Evolutionary conservation across 805 yeast genomes (phyloP), one percentile per base, ranked within the genome.

Genomic region (Wickerhamomyces queroliae): DNA sequence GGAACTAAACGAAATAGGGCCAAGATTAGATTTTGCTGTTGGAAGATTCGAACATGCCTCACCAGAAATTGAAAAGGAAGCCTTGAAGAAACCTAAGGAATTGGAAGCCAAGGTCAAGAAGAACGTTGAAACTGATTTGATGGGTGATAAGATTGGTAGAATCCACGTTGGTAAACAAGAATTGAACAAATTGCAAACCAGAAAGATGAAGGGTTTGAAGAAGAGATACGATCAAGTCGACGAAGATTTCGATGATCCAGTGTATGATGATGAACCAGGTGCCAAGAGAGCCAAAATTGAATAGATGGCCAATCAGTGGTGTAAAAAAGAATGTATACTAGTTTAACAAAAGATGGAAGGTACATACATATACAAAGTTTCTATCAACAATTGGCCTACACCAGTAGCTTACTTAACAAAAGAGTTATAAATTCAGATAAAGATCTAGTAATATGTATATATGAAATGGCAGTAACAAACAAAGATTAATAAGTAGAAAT

Each of bases 191-290:
- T 64, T 93, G 60, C 99, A 93, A 68, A 91, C 99, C 6, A 80
- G 99, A 67, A 93, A 93, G 79, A 88, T 93, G 96, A 93, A 93
- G 74, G 99, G 99, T 62, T 73, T 93, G 58, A 93, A 93, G 69
- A 73, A 85, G 40, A 78, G 76, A 61, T 90, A 74, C 53, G 96
- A 90, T 60, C 96, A 87, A 64, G 66, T 62, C 16, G 67, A 61
- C 33, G 72, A 64, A 22, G 76, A 68, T 20, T 78, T 75, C 31
- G 82, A 72, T 37, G 78, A 69, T 35, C 78, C 69, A 31, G 75
- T 68, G 4, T 67, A 65, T 32, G 71, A 61, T 9, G 66, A 56
- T 21, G 74, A 64, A 37, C 65, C 60, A 33, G 69, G 60, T 21
- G 47, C 57, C 16, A 61, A 62, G 43, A 55, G 51, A 42, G 48